Evolutionary conservation across 495 filamentous ascomycete species (phyloP).

Genomic region (Podospora tetraspora): DNA sequence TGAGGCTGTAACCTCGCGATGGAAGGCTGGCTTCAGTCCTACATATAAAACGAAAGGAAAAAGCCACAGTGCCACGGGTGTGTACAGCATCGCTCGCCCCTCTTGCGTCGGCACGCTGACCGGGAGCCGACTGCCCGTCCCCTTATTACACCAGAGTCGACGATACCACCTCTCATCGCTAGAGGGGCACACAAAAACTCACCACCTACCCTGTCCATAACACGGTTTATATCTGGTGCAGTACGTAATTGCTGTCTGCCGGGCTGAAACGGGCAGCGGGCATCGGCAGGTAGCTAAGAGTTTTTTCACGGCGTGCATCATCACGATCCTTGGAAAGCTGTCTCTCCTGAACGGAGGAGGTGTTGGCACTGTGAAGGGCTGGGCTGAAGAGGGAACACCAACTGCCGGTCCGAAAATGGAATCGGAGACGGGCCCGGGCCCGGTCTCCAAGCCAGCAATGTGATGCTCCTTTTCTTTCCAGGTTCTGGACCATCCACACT

Average conservation of each 20-base stretch:
- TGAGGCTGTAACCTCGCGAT: not conserved
- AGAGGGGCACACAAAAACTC: not conserved
- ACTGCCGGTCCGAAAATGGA: not conserved
- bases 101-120: not conserved
- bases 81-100: not conserved
- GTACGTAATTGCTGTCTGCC: not conserved
- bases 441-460: not conserved
- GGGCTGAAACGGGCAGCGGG: not conserved
- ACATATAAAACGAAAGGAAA: not conserved
- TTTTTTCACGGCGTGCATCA: not conserved
- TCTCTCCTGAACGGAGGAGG: not conserved
- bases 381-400: not conserved
- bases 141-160: too few species aligned
- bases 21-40: not conserved
- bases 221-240: not conserved
- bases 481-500: not conserved
- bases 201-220: not conserved
- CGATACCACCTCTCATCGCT: not conserved
- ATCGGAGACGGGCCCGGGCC: not conserved
- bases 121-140: not conserved
- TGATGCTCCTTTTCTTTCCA: not conserved
- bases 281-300: not conserved
- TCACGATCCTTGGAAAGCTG: not conserved
- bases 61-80: not conserved
- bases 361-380: too few species aligned